Evolutionary conservation across 2,329 filamentous ascomycete genomes (phyloP).

Genomic region (Magnaporthiopsis incrustans): DNA sequence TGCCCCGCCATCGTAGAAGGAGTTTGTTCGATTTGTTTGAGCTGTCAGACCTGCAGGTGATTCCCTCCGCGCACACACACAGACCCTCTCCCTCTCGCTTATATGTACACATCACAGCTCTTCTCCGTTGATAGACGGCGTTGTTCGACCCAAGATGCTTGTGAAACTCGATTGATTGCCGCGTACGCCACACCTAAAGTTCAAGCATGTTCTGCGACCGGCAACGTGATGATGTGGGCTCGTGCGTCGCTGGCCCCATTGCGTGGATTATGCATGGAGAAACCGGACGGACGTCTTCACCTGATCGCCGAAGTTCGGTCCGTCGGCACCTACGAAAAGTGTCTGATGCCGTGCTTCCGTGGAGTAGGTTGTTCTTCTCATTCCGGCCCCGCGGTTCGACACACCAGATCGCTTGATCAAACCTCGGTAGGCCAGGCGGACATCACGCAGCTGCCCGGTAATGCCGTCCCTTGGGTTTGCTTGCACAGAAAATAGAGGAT

Average conservation of each 20-base stretch:
- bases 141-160: not conserved
- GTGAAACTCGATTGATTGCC: too few relatives aligned
- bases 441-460: too few relatives aligned
- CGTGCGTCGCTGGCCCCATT: not conserved
- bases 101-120: too few relatives aligned
- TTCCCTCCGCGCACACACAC: not conserved
- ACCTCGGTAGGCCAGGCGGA: too few relatives aligned
- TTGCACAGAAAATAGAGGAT: too few relatives aligned
- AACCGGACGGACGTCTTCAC: too few relatives aligned
- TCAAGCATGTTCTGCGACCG: not conserved
- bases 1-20: not conserved
- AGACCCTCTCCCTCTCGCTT: too few relatives aligned
- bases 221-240: not conserved
- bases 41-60: not conserved
- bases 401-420: too few relatives aligned
- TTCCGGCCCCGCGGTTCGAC: not conserved
- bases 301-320: not conserved
- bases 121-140: not conserved
- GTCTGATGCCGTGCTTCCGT: not conserved
- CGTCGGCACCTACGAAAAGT: too few relatives aligned
- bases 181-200: not conserved
- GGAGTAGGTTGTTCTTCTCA: not conserved
- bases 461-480: too few relatives aligned
- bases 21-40: not conserved
- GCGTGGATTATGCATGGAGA: not conserved